phyloP scores from a whole-genome alignment of 2,329 filamentous ascomycete species.

The Xylaria sp. region DNA sequence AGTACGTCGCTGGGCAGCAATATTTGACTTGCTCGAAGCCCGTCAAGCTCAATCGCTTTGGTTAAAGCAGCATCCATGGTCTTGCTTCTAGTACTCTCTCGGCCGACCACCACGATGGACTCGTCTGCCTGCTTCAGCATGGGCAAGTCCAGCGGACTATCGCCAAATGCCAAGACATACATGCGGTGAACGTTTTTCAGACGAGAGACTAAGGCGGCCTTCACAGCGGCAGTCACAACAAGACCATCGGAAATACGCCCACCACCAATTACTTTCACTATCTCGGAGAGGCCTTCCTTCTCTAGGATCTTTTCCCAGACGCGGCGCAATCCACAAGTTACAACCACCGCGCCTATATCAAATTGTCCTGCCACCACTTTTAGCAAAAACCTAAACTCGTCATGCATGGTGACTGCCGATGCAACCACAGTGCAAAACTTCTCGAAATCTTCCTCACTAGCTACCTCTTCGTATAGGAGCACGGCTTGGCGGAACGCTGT shows the following conservation, averaged over 20 bases:
- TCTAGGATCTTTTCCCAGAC: slow-evolving; percentile 67
- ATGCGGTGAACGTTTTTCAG: slow-evolving; percentile 50
- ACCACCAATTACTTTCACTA: slow-evolving; percentile 63
- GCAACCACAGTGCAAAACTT: slow-evolving; percentile 58
- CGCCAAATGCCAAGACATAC: slow-evolving; percentile 67
- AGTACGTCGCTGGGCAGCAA: slow-evolving; percentile 54
- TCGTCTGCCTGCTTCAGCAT: slow-evolving; percentile 66
- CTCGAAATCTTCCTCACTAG: slow-evolving; percentile 54
- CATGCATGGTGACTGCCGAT: slow-evolving; percentile 53
- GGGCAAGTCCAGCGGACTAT: slow-evolving; percentile 65
- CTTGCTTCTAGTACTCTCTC: slow-evolving; percentile 57
- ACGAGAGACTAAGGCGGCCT: slow-evolving; percentile 57
- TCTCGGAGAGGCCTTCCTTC: slow-evolving; percentile 51
- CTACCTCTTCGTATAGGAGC: slow-evolving; percentile 61
- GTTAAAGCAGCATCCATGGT: slow-evolving; percentile 61
- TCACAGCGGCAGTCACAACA: slow-evolving; percentile 62
- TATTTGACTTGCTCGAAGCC: slow-evolving; percentile 57
- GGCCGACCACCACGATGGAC: slow-evolving; percentile 65
- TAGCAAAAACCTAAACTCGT: slow-evolving; percentile 60
- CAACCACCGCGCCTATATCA: slow-evolving; percentile 58
- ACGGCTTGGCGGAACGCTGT: slow-evolving; percentile 63
- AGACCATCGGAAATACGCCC: slow-evolving; percentile 58
- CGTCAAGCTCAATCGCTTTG: slow-evolving; percentile 53
- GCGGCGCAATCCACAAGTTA: slow-evolving; percentile 63
- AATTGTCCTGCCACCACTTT: slow-evolving; percentile 41